These are phyloP conservation scores for Platanthera guangdongensis DNA, from an alignment of 106 monocot species.

Conservation along the genomic window DNA sequence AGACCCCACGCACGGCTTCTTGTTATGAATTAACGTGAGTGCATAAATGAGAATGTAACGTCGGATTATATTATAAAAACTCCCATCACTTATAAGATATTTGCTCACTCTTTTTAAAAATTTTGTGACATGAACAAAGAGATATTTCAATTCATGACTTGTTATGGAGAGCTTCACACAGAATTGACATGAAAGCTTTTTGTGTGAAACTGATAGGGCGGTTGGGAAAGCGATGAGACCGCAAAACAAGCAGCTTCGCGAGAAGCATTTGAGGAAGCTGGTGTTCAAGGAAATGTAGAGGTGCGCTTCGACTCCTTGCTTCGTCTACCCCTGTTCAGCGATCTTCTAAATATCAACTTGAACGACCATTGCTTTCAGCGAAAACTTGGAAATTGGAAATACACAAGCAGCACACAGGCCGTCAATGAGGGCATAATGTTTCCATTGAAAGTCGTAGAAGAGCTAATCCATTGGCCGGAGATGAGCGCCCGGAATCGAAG, in stretches of 20 bases:
- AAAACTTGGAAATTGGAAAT: constrained; percentile 55
- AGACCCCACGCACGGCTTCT: too few relatives aligned
- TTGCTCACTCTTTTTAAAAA: too few relatives aligned
- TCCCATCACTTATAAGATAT: too few relatives aligned
- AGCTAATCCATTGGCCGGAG: constrained; percentile 62
- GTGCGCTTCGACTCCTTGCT: not conserved
- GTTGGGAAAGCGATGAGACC: constrained; percentile 74
- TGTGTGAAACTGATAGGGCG: constrained; percentile 36
- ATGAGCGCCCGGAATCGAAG: constrained; percentile 40
- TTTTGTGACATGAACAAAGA: too few relatives aligned
- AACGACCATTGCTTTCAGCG: constrained; percentile 8
- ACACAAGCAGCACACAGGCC: constrained; percentile 49
- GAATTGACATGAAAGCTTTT: not conserved
- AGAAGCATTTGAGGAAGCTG: constrained; percentile 89
- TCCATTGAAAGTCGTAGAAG: constrained; percentile 64
- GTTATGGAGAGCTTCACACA: too few relatives aligned
- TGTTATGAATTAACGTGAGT: too few relatives aligned
- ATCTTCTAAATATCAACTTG: not conserved
- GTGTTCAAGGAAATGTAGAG: constrained; percentile 50
- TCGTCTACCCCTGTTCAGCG: not conserved
- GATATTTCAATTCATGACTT: too few relatives aligned
- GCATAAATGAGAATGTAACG: too few relatives aligned
- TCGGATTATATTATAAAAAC: too few relatives aligned
- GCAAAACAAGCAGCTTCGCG: constrained; percentile 52
- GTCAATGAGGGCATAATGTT: constrained; percentile 63